Base-by-base conservation (phyloP, 1,139 yeast species). In the Starmera stellimalicola region DNA sequence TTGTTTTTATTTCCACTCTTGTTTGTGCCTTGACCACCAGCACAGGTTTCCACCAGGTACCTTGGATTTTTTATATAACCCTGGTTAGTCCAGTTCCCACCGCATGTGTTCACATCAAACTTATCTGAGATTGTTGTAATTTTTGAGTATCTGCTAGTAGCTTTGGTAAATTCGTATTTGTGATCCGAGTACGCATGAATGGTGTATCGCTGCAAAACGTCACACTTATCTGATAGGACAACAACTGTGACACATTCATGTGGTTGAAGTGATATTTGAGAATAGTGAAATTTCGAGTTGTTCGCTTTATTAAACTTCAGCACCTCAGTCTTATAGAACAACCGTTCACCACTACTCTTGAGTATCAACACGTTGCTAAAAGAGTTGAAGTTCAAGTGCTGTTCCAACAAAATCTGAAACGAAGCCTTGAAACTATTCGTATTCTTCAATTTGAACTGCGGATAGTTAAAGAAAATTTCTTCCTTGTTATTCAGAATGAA, bases 61-160 rank as follows among this genome's bases (percentile, higher is more conserved):
- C 81, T 85, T 0, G 94, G 94, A 44, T 82, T 83, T 26, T 60
- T 52, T 24, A 70, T 57, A 45, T 66, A 82, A 1, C 70, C 55
- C 3, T 71, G 58, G 29, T 61, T 43, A 0, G 69, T 45, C 72
- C 77, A 71, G 41, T 66, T 70, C 0, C 91, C 88, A 3, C 84
- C 87, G 29, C 66, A 55, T 12, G 56, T 55, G 2, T 54, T 54
- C 2, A 51, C 45, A 11, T 55, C 58, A 88, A 91, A 80, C 20
- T 52, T 56, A 9, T 68, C 79, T 0, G 53, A 48, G 0, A 55
- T 36, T 2, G 56, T 51, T 1, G 45, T 39, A 1, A 43, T 29
- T 28, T 43, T 36, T 51, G 41, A 24, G 30, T 53, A 54, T 17
- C 47, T 47, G n/a, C 50, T 43, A 54, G 56, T 31, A 2, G 65